Evolutionary conservation across 2,329 filamentous ascomycete species (phyloP), one percentile per base, ranked within the genome.

Genomic region (Fusarium sp.): DNA sequence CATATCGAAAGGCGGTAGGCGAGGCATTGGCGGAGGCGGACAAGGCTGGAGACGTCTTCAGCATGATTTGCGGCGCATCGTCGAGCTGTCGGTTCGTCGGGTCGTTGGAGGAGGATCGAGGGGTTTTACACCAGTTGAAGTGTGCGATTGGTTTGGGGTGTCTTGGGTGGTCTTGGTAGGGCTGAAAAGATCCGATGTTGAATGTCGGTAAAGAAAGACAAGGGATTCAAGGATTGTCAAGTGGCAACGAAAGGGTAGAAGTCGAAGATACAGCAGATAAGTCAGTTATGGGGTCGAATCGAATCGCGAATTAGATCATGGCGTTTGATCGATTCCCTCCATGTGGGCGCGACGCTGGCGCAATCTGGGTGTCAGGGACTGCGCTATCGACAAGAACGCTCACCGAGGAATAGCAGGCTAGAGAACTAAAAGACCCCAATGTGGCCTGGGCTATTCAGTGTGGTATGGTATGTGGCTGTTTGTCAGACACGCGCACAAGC

Each of bases 41-140:
- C 75, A 84, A 80, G 71, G 84, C 80, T 65, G 86, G 85, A 75
- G 86, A 88, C 76, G 85, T 86, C 78, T 85, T 86, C 84, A 88
- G 84, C 86, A 88, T 88, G 82, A 79, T 87, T 81, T 79, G 79
- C 79, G 79, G 78, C 79, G 80, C 84, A 84, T 86, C 78, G 79
- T 85, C 77, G 33, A 65, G 68, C 53, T 58, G 50, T 72, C 52
- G 63, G 48, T 58, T 69, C 66, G 63, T 68, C 58, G 63, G 58
- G 48, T 60, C 56, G 66, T 57, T 48, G 31, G 22, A 52, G 31
- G 18, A 33, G 52, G 51, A 45, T 61, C 55, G 59, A 69, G 64
- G 56, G 64, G 55, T 71, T 71, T 65, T 62, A 46, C 44, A 60
- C 40, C 31, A 45, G 67, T 62, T 52, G 55, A 61, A 58, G 46